These are phyloP conservation scores for Hypoxylon sp. DNA, from an alignment of 2,329 filamentous ascomycete species.

Conservation along the genomic window DNA sequence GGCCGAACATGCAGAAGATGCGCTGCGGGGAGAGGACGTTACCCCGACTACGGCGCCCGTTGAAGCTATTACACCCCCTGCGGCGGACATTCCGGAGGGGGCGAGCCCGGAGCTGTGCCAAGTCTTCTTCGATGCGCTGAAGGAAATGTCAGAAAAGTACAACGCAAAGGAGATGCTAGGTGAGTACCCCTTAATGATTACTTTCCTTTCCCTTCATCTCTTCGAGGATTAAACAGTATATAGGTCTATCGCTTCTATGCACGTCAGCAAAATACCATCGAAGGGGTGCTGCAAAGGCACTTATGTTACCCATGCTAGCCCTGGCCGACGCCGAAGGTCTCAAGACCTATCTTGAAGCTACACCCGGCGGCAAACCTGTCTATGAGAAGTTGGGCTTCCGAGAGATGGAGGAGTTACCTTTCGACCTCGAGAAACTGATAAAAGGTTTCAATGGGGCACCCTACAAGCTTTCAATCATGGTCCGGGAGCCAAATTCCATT, in stretches of 20 bases:
- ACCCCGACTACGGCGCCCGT: slow-evolving; percentile 22
- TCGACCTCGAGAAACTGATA: slow-evolving; percentile 38
- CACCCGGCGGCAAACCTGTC: slow-evolving; percentile 46
- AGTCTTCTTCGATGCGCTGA: slow-evolving; percentile 45
- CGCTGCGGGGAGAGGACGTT: slow-evolving; percentile 8
- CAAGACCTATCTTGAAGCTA: slow-evolving; percentile 51
- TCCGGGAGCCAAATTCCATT: slow-evolving; percentile 41
- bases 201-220: no score
- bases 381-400: slow-evolving; percentile 52
- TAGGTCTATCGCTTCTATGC: slow-evolving; percentile 50
- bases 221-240: slow-evolving; percentile 3
- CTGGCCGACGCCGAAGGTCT: slow-evolving; percentile 48
- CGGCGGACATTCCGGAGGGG: slow-evolving; percentile 43
- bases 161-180: slow-evolving; percentile 45
- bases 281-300: slow-evolving; percentile 47
- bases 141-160: slow-evolving; percentile 42
- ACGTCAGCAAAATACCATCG: slow-evolving; percentile 48
- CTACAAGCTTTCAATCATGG: slow-evolving; percentile 43
- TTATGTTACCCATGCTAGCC: slow-evolving; percentile 49
- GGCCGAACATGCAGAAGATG: slow-evolving; percentile 22
- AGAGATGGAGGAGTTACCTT: slow-evolving; percentile 45
- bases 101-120: slow-evolving; percentile 42
- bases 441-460: slow-evolving; percentile 26
- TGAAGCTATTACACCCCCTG: slow-evolving; percentile 19
- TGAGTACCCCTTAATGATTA: slow-evolving; percentile 16